Evolutionary conservation across 2,329 filamentous ascomycete genomes (phyloP), one percentile per base, ranked within the genome.

Genomic region (Fusarium concolor): DNA sequence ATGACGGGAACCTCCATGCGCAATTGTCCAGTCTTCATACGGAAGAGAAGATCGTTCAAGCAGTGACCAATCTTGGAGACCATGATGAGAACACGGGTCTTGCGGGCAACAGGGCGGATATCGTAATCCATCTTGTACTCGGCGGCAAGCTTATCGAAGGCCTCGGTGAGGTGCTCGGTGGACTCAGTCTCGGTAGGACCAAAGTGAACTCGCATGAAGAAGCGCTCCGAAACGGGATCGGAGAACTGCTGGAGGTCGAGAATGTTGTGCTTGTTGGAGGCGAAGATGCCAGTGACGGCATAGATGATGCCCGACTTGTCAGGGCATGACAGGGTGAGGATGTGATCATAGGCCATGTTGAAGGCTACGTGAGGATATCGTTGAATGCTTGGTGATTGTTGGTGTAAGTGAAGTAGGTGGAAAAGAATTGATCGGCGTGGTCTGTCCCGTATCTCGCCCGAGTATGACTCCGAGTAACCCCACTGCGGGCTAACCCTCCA

Each of bases 131-230:
- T 91, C 59, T 83, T 75, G 80, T 93, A 87, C 26, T 89, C 83
- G 51, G 80, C 73, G 5, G 90, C 90, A 52, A 93, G 87, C 41
- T 83, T 79, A 28, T 82, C 79, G 72, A 95, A 90, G 9, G 87
- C 84, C 56, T 76, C 78, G 10, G 75, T 78, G 46, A 93, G 81
- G 67, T 86, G 79, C 20, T 82, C 82, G 47, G 83, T 86, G 63
- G 80, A 84, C 59, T 61, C 63, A 62, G 76, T 77, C 9, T 83
- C 79, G 37, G 83, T 84, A 62, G 90, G 87, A 11, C 88, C 90
- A 74, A 95, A 95, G 79, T 94, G 92, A 72, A 95, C 91, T 76
- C 92, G 88, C 92, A 96, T 95, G 82, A 96, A 96, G 84, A 96
- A 96, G 59, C 86, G 90, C 76, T 91, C 82, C 20, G 90, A 91